Percentiles rank a stretch among this genome's conserved stretches.
Evolutionary conservation across 2,329 filamentous ascomycete genomes (phyloP).

Genomic region (Paradendryphiella salina): DNA sequence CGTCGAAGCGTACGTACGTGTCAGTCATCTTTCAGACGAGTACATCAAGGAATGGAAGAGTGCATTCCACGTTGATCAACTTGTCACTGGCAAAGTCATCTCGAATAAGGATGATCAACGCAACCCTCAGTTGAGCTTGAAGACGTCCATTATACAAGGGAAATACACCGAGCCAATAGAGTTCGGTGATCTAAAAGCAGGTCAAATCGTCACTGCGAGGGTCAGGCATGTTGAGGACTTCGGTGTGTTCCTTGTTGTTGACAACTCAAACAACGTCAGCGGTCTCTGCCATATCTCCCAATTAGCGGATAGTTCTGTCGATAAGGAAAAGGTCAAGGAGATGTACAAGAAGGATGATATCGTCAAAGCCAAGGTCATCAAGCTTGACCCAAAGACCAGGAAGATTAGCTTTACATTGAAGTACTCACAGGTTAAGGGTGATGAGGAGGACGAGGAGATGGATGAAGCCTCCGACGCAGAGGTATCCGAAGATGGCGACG

Average conservation of each 20-base stretch:
- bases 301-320: conserved; percentile 80
- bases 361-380: conserved; percentile 90
- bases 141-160: conserved; percentile 78
- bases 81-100: conserved; percentile 85
- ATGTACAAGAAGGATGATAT: conserved; percentile 86
- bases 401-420: conserved; percentile 90
- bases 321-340: conserved; percentile 85
- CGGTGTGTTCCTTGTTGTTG: conserved; percentile 89
- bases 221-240: conserved; percentile 93
- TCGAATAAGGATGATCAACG: conserved; percentile 68
- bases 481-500: conserved; percentile 43
- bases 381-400: conserved; percentile 72
- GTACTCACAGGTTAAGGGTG: conserved; percentile 80
- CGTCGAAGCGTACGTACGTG: conserved; percentile 79
- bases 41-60: conserved; percentile 97
- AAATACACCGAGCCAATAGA: conserved; percentile 74
- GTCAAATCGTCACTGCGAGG: conserved; percentile 84
- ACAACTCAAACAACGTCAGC: conserved; percentile 84
- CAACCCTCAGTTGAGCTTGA: conserved; percentile 84
- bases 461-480: conserved; percentile 43
- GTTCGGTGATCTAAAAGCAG: conserved; percentile 75
- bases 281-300: conserved; percentile 91
- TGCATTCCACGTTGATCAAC: conserved; percentile 81
- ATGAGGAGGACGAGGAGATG: conserved; percentile 49
- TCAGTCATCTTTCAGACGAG: conserved; percentile 85